Evolutionary conservation across 257 asterid species (phyloP), one percentile per base, ranked within the genome.

Genomic region (Przewalskia tangutica): DNA sequence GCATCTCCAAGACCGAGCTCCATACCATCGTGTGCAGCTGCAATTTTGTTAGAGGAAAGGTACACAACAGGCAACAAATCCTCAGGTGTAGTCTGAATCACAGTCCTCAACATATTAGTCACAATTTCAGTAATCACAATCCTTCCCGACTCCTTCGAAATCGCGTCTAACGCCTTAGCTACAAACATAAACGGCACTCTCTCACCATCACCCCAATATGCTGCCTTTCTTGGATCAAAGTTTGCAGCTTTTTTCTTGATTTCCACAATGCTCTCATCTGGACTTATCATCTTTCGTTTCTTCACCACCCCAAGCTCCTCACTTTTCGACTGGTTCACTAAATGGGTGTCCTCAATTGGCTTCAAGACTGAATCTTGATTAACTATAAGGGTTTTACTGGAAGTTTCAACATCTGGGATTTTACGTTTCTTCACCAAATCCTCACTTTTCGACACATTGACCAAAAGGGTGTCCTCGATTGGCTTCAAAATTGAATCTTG

Each of bases 1-100:
- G 93, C 88, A 73, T 93, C 98, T 58, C 99, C 98, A 80, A 96
- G 86, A 38, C 98, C 99, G 51, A 96, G 98, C 90, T 96, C 97
- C 89, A 94, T 78, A 42, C 98, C 98, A 77, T 96, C 98, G 36
- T 94, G 98, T 5, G 95, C 97, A 10, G 98, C 84, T 12, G 97
- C 97, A 81, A 94, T 90, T 88, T 89, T 90, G 83, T 90, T 93
- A 1, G 91, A 93, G 84, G 88, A 84, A 78, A 96, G 93, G 87
- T 96, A 94, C 50, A 96, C 95, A 77, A 93, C 94, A 1, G 92
- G 82, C 85, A 94, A 82, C 84, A 94, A 86, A 85, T 94, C 98
- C 82, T 90, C 95, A 0, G 95, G 98, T 0, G 98, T 89, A 8
- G 90, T 89, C 84, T 94, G 91, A 58, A 91, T 92, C 81, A 96